Conservation (phyloP, 129 eudicot genomes). For the Tagetes patula region DNA sequence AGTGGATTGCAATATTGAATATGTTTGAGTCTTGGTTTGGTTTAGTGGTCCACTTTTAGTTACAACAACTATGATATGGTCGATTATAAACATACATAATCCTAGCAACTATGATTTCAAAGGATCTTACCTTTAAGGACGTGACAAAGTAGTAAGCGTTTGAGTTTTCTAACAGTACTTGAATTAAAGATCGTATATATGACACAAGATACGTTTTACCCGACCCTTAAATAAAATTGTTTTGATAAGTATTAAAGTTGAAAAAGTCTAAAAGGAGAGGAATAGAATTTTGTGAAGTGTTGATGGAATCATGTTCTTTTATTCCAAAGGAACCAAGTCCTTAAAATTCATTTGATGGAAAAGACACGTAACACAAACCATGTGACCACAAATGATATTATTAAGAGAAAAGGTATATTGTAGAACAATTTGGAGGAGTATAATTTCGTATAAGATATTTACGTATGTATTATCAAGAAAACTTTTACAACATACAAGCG, state of each 20-base stretch:
- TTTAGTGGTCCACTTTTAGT: conserved; percentile 25
- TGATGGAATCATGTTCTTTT: conserved; percentile 13
- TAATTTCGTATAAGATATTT: too few relatives aligned
- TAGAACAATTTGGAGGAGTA: too few relatives aligned
- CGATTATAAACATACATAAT: background rate
- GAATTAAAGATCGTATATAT: too few relatives aligned
- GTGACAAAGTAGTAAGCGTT: background rate
- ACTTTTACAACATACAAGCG: too few relatives aligned
- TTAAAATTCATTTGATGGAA: background rate
- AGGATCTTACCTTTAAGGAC: background rate
- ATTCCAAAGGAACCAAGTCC: conserved; percentile 6
- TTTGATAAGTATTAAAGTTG: background rate
- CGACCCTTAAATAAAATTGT: too few relatives aligned
- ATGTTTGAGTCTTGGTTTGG: conserved; percentile 18
- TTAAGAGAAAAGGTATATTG: too few relatives aligned
- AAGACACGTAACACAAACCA: background rate
- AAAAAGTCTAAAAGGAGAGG: conserved; percentile 3
- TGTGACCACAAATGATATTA: too few relatives aligned
- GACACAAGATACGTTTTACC: too few relatives aligned
- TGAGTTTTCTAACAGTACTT: too few relatives aligned
- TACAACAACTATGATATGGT: conserved; percentile 21
- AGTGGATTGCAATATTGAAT: background rate
- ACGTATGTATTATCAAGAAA: too few relatives aligned
- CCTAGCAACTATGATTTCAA: background rate
- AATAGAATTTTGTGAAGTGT: background rate